Evolutionary conservation across 1,139 yeast species (phyloP).

Genomic region (Debaryomyces udenii): DNA sequence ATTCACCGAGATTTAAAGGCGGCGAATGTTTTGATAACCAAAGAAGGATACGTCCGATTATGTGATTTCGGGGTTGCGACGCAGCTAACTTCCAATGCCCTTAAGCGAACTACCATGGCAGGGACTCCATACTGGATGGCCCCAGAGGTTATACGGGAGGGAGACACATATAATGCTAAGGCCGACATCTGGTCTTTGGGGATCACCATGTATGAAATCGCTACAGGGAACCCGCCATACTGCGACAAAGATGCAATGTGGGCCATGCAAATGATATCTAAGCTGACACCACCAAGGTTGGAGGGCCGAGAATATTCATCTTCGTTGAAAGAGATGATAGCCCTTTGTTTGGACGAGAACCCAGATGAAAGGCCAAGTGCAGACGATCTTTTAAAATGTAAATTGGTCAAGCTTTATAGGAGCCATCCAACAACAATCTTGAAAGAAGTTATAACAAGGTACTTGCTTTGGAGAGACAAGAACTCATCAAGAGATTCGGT

Average conservation of each 20-base stretch:
- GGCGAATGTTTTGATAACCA: constrained; percentile 87
- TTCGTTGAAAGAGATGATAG: constrained; percentile 81
- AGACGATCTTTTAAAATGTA: constrained; percentile 76
- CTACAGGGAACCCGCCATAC: constrained; percentile 97
- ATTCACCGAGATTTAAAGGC: constrained; percentile 96
- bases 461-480: constrained; percentile 75
- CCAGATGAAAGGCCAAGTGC: constrained; percentile 89
- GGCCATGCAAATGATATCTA: constrained; percentile 92
- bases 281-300: constrained; percentile 89
- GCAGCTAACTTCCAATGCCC: constrained; percentile 73
- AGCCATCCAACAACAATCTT: constrained; percentile 61
- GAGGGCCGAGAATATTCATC: constrained; percentile 87
- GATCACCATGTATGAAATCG: constrained; percentile 89
- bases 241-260: constrained; percentile 93
- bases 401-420: constrained; percentile 66
- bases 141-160: constrained; percentile 96
- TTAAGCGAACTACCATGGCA: constrained; percentile 91
- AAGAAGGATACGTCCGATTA: constrained; percentile 85
- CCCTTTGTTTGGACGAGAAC: constrained; percentile 89
- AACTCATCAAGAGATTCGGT: constrained; percentile 55
- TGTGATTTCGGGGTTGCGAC: constrained; percentile 99
- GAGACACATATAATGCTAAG: constrained; percentile 79
- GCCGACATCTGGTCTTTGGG: constrained; percentile 96
- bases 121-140: constrained; percentile 99
- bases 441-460: constrained; percentile 79